Percentiles rank a stretch among this genome's conserved stretches.
These are phyloP conservation scores for Aspergillus melleus DNA, from an alignment of 2,329 filamentous ascomycete genomes.

Conservation along the genomic window DNA sequence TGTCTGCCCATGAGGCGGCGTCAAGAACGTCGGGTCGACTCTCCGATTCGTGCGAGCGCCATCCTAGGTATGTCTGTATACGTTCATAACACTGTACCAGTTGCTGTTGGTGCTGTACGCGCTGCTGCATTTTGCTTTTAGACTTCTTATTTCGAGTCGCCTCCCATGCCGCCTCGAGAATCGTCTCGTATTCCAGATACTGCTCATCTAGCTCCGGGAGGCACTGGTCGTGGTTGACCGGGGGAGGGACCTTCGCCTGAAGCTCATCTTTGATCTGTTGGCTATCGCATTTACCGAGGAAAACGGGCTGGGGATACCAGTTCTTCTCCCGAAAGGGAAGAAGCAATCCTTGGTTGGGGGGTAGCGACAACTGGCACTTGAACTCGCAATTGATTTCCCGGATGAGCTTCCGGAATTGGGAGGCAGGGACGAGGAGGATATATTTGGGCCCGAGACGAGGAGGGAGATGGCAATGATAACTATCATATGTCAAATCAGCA, in stretches of 20 bases:
- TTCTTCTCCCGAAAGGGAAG: constrained; percentile 60
- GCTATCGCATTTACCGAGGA: constrained; percentile 59
- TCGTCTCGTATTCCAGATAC: constrained; percentile 35
- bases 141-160: constrained; percentile 52
- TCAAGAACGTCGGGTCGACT: constrained; percentile 1
- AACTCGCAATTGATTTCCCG: constrained; percentile 60
- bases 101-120: constrained; percentile 51
- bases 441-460: constrained; percentile 50
- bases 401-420: constrained; percentile 66
- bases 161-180: constrained; percentile 55
- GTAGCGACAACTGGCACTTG: constrained; percentile 58
- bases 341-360: constrained; percentile 59
- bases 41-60: constrained; percentile 49
- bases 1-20: constrained; percentile 7
- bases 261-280: constrained; percentile 43
- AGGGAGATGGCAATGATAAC: constrained; percentile 67
- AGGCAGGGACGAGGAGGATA: constrained; percentile 66
- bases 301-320: constrained; percentile 64
- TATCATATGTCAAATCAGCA: constrained; percentile 30
- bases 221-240: not conserved
- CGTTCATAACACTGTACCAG: constrained; percentile 61
- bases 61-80: constrained; percentile 69
- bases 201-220: constrained; percentile 11
- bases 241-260: constrained; percentile 34
- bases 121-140: constrained; percentile 53